phyloP scores from a whole-genome alignment of 2,329 filamentous ascomycete genomes.

The Aotearoamyces nothofagi region DNA sequence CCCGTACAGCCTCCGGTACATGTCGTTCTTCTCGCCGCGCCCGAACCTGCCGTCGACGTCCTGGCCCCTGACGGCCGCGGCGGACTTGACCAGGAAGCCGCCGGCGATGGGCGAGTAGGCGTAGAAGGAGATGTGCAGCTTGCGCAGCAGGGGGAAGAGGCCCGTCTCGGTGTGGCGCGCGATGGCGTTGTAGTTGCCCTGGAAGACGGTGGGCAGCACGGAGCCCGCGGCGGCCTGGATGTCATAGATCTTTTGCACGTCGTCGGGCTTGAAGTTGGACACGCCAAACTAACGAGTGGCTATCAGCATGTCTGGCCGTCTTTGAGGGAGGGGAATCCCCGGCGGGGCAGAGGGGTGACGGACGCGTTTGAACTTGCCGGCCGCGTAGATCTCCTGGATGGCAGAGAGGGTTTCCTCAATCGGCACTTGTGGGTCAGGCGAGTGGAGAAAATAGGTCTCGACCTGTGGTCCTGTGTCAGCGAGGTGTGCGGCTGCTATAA shows the following conservation, averaged over 20 bases:
- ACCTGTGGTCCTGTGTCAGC: conserved; percentile 11
- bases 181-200: conserved; percentile 19
- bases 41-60: no score
- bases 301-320: no score
- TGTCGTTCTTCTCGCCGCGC: conserved; percentile 10
- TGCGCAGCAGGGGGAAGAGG: conserved; percentile 37
- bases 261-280: conserved; percentile 17
- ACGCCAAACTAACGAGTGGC: conserved; percentile 17
- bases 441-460: conserved; percentile 21
- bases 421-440: conserved; percentile 17
- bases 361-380: conserved; percentile 20
- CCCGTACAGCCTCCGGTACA: conserved; percentile 14
- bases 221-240: conserved; percentile 15
- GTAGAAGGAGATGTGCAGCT: conserved; percentile 30
- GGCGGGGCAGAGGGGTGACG: conserved; percentile 6
- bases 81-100: conserved; percentile 35
- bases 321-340: no score
- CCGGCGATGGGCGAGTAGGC: conserved; percentile 49
- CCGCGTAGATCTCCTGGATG: conserved; percentile 18
- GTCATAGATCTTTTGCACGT: conserved; percentile 18
- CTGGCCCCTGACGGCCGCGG: conserved; percentile 4
- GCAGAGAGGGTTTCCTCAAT: conserved; percentile 19
- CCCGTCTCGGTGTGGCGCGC: conserved; percentile 40
- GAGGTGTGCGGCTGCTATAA: no score
- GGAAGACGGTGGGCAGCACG: conserved; percentile 19